A percentile compares a stretch with the other conserved stretches of the same genome.
Conservation (phyloP, 1,284 basidiomycete genomes). For the Marasmius oreades region DNA sequence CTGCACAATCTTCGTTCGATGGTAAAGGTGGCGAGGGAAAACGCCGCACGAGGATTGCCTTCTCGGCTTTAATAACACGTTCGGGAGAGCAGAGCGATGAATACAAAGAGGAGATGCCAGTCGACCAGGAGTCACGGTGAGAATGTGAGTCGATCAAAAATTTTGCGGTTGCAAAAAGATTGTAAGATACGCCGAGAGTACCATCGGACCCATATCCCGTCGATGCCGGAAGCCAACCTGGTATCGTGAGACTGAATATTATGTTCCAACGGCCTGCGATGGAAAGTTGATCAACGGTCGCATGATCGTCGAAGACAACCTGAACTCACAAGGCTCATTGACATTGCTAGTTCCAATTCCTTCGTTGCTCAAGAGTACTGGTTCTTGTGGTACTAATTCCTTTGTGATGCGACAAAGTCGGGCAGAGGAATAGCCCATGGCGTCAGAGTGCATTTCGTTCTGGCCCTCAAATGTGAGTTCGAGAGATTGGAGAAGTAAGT, state of each 20-base stretch:
- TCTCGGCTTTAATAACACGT: conserved; percentile 32
- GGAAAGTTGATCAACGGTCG: conserved; percentile 7
- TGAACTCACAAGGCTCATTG: conserved; percentile 41
- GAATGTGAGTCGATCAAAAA: conserved; percentile 42
- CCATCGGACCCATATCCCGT: conserved; percentile 45
- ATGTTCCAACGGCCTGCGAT: conserved; percentile 56
- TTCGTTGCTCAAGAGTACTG: conserved; percentile 61
- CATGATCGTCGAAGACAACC: background rate
- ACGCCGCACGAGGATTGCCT: conserved; percentile 42
- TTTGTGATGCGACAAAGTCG: conserved; percentile 66
- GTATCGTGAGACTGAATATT: conserved; percentile 66
- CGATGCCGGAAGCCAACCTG: conserved; percentile 74
- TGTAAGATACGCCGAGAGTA: conserved; percentile 53
- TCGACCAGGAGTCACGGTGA: conserved; percentile 28
- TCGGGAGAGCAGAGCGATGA: conserved; percentile 41
- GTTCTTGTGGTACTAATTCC: conserved; percentile 49
- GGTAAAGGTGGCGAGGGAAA: conserved; percentile 36
- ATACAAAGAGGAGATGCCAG: conserved; percentile 40
- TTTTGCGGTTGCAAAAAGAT: conserved; percentile 63
- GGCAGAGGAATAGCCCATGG: conserved; percentile 56
- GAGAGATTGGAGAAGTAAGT: conserved; percentile 61
- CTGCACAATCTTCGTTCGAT: conserved; percentile 7
- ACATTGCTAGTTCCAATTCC: conserved; percentile 53
- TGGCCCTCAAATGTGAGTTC: conserved; percentile 75
- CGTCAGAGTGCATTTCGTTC: conserved; percentile 56